Conservation (phyloP, 768 basidiomycete genomes). For the Leccinellum rugosiceps region DNA sequence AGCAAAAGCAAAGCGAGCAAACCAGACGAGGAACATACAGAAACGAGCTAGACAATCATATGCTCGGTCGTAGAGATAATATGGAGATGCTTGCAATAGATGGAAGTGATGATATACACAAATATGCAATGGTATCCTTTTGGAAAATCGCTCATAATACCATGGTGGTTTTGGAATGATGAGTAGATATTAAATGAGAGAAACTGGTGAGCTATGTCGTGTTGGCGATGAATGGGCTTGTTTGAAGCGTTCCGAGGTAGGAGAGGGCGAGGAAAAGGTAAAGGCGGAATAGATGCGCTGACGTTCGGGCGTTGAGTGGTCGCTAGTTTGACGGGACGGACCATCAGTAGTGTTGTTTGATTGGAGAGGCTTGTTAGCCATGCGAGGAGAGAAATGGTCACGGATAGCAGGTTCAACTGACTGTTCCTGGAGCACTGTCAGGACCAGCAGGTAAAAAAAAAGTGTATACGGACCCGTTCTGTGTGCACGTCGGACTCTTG, state of each 20-base stretch:
- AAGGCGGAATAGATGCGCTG: constrained; percentile 71
- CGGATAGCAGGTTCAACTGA: constrained; percentile 56
- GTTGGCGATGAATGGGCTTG: constrained; percentile 37
- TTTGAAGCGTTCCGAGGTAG: constrained; percentile 52
- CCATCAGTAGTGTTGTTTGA: constrained; percentile 36
- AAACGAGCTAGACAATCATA: constrained; percentile 24
- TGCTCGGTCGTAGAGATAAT: constrained; percentile 24
- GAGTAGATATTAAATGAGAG: constrained; percentile 1
- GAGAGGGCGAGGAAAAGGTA: constrained; percentile 75
- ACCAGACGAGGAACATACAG: constrained; percentile 25
- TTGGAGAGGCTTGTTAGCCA: constrained; percentile 23
- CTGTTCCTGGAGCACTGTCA: constrained; percentile 38
- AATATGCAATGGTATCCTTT: constrained; percentile 31
- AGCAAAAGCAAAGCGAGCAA: constrained; percentile 25
- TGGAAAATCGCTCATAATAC: constrained; percentile 8
- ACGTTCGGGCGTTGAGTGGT: constrained; percentile 74
- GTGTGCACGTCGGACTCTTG: constrained; percentile 41
- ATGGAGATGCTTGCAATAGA: constrained; percentile 31
- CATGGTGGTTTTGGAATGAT: constrained; percentile 1
- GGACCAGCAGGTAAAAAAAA: not conserved
- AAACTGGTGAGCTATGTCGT: constrained; percentile 19
- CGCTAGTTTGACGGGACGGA: constrained; percentile 62
- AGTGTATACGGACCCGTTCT: constrained; percentile 44
- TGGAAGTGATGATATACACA: constrained; percentile 34
- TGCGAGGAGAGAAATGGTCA: constrained; percentile 44